A percentile compares a stretch with the other conserved stretches of the same genome.
phyloP scores from a whole-genome alignment of 305 asterid species.

The Ruellia speciosa region DNA sequence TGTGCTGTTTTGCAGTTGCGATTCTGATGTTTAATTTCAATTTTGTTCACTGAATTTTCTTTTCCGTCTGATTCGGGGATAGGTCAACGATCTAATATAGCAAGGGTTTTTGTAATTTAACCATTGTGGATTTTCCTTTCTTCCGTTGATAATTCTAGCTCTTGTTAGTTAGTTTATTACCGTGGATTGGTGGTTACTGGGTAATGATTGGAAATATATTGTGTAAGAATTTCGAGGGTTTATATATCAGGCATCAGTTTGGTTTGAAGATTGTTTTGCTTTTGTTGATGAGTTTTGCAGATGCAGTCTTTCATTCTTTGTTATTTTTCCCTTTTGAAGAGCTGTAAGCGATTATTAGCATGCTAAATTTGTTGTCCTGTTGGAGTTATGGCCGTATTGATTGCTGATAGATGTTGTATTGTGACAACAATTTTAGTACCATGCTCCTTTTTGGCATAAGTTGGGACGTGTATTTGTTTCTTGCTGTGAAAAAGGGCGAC shows the following conservation, averaged over 20 bases:
- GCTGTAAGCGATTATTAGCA: no score
- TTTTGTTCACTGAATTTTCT: neutral
- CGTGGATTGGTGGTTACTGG: neutral
- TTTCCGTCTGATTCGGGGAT: neutral
- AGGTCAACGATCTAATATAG: slow-evolving; percentile 14
- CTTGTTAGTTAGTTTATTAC: neutral
- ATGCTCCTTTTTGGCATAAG: no score
- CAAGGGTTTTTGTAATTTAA: slow-evolving; percentile 6
- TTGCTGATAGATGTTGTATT: no score
- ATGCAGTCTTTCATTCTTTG: no score
- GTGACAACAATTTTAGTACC: no score
- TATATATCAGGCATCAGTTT: neutral
- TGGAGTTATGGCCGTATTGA: no score
- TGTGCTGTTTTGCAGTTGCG: neutral
- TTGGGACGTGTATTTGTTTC: no score
- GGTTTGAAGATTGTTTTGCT: neutral
- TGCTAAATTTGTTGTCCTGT: slow-evolving; percentile 8
- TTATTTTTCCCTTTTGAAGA: no score
- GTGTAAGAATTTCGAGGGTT: neutral
- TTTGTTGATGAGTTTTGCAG: slow-evolving; percentile 12
- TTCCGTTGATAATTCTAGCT: neutral
- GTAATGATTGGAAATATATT: neutral
- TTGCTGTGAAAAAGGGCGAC: no score
- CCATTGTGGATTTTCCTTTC: neutral
- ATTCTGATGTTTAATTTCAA: neutral